Evolutionary conservation across 306 rosid genomes (phyloP).

Genomic region (Casuarina glauca): DNA sequence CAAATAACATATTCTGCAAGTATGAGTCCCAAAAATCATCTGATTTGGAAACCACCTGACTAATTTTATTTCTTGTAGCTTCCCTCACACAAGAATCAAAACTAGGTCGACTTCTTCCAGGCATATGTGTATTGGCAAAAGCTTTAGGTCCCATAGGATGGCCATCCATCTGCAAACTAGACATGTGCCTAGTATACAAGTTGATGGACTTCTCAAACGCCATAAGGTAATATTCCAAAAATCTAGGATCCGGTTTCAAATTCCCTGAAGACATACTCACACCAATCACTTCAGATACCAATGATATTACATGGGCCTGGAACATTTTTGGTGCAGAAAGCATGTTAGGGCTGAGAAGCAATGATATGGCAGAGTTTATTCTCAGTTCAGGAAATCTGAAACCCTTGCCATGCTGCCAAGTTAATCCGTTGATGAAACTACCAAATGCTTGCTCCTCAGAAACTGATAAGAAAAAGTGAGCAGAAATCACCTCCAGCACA

Average conservation of each 20-base stretch:
- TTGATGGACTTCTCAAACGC: conserved; percentile 60
- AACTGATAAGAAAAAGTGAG: conserved; percentile 63
- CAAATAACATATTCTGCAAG: conserved; percentile 29
- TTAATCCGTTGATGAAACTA: conserved; percentile 48
- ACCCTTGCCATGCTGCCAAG: conserved; percentile 40
- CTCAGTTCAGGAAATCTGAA: conserved; percentile 57
- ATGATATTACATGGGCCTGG: conserved; percentile 62
- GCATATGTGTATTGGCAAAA: conserved; percentile 29
- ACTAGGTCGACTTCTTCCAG: conserved; percentile 36
- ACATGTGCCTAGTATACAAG: conserved; percentile 57
- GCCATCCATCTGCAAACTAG: conserved; percentile 47
- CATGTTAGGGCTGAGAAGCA: conserved; percentile 67
- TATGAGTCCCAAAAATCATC: conserved; percentile 44
- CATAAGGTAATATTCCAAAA: conserved; percentile 43
- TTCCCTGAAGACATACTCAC: conserved; percentile 36
- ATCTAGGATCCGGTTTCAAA: conserved; percentile 37
- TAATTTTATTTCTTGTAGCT: conserved; percentile 42
- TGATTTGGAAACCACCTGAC: conserved; percentile 32
- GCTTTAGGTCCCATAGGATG: conserved; percentile 24
- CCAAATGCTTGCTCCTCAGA: conserved; percentile 50
- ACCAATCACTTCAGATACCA: conserved; percentile 64
- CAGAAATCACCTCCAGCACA: conserved; percentile 57
- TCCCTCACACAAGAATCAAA: conserved; percentile 55
- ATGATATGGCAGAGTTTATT: conserved; percentile 44
- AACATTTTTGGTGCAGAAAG: conserved; percentile 73